A percentile compares a stretch with the other conserved stretches of the same genome.
Evolutionary conservation across 2,329 filamentous ascomycete genomes (phyloP).

Genomic region (Verticillium nonalfalfae): DNA sequence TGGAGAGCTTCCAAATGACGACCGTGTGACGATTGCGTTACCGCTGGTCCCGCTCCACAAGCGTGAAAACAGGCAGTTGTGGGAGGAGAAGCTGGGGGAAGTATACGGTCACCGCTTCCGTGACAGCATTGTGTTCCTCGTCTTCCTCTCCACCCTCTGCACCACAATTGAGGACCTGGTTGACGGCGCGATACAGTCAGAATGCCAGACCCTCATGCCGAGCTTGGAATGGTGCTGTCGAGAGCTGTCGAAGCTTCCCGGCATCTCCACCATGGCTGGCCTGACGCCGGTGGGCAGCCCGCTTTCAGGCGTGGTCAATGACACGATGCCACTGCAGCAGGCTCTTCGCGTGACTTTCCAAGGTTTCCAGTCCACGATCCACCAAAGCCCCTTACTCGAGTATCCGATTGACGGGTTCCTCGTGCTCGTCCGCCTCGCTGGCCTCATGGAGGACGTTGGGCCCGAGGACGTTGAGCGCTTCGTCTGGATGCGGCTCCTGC

Average conservation of each 20-base stretch:
- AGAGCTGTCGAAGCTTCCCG: background rate
- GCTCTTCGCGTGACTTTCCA: background rate
- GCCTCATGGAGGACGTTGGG: background rate
- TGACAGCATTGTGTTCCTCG: background rate
- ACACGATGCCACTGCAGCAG: background rate
- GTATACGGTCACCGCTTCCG: background rate
- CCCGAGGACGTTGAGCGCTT: background rate
- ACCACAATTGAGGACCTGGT: background rate
- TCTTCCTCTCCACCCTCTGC: background rate
- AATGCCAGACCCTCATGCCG: background rate
- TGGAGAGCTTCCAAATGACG: background rate
- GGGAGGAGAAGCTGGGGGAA: background rate
- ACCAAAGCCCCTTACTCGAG: background rate
- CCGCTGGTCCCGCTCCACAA: background rate
- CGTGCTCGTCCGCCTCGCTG: background rate
- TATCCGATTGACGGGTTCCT: background rate
- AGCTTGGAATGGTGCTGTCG: background rate
- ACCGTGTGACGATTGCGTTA: background rate
- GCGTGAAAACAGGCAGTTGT: background rate
- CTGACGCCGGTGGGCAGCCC: background rate
- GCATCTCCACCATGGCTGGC: background rate
- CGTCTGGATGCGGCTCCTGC: background rate
- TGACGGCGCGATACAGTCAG: background rate
- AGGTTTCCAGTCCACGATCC: background rate
- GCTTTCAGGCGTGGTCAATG: background rate